A percentile compares a stretch with the other conserved stretches of the same genome.
These are phyloP conservation scores for Wickerhamomyces subpelliculosus DNA, from an alignment of 805 yeast genomes.

Conservation along the genomic window DNA sequence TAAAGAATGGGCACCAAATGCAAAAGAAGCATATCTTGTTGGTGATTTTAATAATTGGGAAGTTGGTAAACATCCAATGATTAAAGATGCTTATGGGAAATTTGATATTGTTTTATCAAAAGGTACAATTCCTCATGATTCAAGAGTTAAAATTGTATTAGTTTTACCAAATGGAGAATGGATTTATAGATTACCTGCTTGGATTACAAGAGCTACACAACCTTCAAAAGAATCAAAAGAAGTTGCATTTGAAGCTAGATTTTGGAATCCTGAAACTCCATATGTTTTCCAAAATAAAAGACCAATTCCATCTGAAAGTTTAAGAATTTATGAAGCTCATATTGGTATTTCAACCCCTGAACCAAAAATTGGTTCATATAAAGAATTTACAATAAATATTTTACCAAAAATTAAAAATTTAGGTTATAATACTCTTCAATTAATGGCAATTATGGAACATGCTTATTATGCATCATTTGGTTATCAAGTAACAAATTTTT, in stretches of 20 bases:
- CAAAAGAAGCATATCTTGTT: slow-evolving; percentile 62
- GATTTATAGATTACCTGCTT: slow-evolving; percentile 81
- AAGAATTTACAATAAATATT: slow-evolving; percentile 72
- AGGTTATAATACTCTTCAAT: slow-evolving; percentile 89
- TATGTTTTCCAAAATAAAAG: slow-evolving; percentile 51
- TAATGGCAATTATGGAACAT: slow-evolving; percentile 98
- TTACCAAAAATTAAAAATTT: slow-evolving; percentile 79
- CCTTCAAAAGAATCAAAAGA: slow-evolving; percentile 47
- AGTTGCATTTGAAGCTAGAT: slow-evolving; percentile 71
- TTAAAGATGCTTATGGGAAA: slow-evolving; percentile 60
- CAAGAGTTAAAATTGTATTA: slow-evolving; percentile 68
- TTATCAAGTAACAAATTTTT: slow-evolving; percentile 91
- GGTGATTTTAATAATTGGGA: slow-evolving; percentile 94
- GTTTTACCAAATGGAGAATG: slow-evolving; percentile 59
- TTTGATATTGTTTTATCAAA: slow-evolving; percentile 56
- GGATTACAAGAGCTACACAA: slow-evolving; percentile 79
- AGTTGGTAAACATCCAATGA: slow-evolving; percentile 41
- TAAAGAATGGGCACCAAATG: slow-evolving; percentile 90
- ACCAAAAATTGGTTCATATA: slow-evolving; percentile 76
- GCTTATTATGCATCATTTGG: slow-evolving; percentile 98
- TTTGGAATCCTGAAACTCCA: slow-evolving; percentile 72
- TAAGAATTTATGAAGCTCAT: slow-evolving; percentile 91
- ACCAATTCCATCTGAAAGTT: slow-evolving; percentile 45
- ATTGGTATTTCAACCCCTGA: slow-evolving; percentile 92
- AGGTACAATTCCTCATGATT: slow-evolving; percentile 76